Evolutionary conservation across 2,329 filamentous ascomycete species (phyloP), one percentile per base, ranked within the genome.

Genomic region (Decorospora gaudefroyi): DNA sequence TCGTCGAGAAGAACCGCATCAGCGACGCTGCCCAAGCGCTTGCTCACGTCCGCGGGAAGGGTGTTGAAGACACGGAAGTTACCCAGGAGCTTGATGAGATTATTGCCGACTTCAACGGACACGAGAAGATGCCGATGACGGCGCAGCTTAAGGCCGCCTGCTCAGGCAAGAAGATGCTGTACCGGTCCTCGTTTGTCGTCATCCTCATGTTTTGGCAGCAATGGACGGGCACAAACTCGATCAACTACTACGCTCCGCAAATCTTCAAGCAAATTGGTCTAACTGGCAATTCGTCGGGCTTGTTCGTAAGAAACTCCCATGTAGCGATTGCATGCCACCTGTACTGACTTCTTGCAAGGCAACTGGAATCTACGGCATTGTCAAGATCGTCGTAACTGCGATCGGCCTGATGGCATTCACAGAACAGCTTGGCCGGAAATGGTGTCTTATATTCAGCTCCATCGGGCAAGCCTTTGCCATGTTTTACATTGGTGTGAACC

Each of bases 1-100:
- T 80, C n/a, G 73, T 77, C n/a, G 74, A 76, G 54, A 75, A 79
- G 65, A 74, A 74, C 41, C 71, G 72, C 2, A 62, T 74, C 12
- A 64, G 72, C 4, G 74, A 76, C 13, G 78, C 77, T 1, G 68
- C 65, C 6, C 62, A 65, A 38, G 70, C 72, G 13, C 59, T 76
- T 23, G 65, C 73, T 1, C 57, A 55, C 5, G 72, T 75, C 3
- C 70, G 74, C 4, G 55, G 59, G 19, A 69, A 65, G 49, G 36
- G 65, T 2, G 44, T 65, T 3, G 67, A 73, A 6, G 64, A 73
- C 25, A 41, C 57, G 0, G 59, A 61, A 12, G 69, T 76, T 9
- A 30, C 62, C 1, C 64, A 69, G 39, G 74, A 76, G 53, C 61
- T 75, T 2, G 67, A 72, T 15, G 72, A 75, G 38, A 75, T 75